A percentile compares a stretch with the other conserved stretches of the same genome.
Conservation (phyloP, 805 yeast genomes). For the Wickerhamomyces silvicola region DNA sequence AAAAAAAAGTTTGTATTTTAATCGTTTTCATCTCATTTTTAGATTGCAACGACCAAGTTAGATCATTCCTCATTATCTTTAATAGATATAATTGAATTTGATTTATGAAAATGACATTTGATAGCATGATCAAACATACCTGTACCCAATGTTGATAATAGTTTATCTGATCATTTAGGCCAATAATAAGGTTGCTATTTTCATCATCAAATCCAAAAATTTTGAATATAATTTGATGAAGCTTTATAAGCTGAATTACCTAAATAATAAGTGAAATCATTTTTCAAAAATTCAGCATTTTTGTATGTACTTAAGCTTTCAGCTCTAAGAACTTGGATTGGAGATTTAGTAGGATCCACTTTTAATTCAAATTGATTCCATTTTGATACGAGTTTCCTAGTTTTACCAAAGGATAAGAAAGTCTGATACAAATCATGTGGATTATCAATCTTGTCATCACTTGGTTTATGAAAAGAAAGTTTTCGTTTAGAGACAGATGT, state of each 20-base stretch:
- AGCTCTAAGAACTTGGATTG: conserved; percentile 5
- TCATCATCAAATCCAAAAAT: conserved; percentile 66
- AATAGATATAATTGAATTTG: conserved; percentile 54
- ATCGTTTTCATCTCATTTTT: conserved; percentile 68
- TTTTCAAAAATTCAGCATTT: conserved; percentile 51
- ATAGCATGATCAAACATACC: conserved; percentile 84
- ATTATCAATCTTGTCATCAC: conserved; percentile 7
- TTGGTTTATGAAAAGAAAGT: neutral
- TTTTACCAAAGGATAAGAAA: conserved; percentile 10
- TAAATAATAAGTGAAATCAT: conserved; percentile 41
- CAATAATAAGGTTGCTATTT: conserved; percentile 52
- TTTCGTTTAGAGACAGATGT: neutral
- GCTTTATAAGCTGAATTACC: conserved; percentile 26
- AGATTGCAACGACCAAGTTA: conserved; percentile 72
- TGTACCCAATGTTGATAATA: conserved; percentile 56
- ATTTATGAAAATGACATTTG: conserved; percentile 61
- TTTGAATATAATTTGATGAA: conserved; percentile 7
- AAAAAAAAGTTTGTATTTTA: conserved; percentile 27
- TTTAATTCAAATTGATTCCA: conserved; percentile 4
- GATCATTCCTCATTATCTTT: conserved; percentile 71
- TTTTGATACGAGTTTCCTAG: conserved; percentile 4
- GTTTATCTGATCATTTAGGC: conserved; percentile 63
- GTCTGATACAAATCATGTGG: conserved; percentile 6
- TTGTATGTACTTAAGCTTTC: conserved; percentile 44
- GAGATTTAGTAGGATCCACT: neutral